phyloP scores from a whole-genome alignment of 768 basidiomycete species.

The Saitozyma podzolica region DNA sequence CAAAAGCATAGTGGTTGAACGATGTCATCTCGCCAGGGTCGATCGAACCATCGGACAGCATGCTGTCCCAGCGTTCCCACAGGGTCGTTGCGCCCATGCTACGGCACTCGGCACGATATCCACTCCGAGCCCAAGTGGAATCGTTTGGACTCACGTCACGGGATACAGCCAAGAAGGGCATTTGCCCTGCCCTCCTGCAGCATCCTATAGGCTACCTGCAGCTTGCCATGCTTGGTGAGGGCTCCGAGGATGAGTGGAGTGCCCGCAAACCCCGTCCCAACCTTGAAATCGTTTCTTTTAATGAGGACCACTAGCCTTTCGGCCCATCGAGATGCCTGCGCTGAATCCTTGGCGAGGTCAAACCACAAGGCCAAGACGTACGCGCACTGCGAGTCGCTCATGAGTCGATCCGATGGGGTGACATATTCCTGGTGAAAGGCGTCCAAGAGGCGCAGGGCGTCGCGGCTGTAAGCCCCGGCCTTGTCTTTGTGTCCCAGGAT shows the following conservation, averaged over 20 bases:
- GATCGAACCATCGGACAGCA: constrained; percentile 34
- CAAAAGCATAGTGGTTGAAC: constrained; percentile 44
- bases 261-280: constrained; percentile 48
- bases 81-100: constrained; percentile 34
- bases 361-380: constrained; percentile 40
- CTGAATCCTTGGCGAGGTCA: constrained; percentile 29
- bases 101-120: background rate
- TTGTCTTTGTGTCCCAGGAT: constrained; percentile 29
- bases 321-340: constrained; percentile 4
- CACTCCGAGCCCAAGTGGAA: constrained; percentile 18
- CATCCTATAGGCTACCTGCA: constrained; percentile 45
- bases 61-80: constrained; percentile 44
- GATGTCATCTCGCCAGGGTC: constrained; percentile 42
- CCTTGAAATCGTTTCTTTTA: constrained; percentile 25
- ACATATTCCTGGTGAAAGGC: constrained; percentile 41
- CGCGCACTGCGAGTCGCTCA: constrained; percentile 43
- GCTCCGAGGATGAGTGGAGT: constrained; percentile 44
- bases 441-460: constrained; percentile 13
- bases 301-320: constrained; percentile 26
- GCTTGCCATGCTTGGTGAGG: constrained; percentile 25
- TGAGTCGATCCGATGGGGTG: constrained; percentile 30
- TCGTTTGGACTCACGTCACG: constrained; percentile 30
- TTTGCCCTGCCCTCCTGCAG: constrained; percentile 35
- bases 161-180: constrained; percentile 41
- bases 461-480: constrained; percentile 23